phyloP scores from a whole-genome alignment of 2,329 filamentous ascomycete genomes.

The Leptographium wingfieldii region DNA sequence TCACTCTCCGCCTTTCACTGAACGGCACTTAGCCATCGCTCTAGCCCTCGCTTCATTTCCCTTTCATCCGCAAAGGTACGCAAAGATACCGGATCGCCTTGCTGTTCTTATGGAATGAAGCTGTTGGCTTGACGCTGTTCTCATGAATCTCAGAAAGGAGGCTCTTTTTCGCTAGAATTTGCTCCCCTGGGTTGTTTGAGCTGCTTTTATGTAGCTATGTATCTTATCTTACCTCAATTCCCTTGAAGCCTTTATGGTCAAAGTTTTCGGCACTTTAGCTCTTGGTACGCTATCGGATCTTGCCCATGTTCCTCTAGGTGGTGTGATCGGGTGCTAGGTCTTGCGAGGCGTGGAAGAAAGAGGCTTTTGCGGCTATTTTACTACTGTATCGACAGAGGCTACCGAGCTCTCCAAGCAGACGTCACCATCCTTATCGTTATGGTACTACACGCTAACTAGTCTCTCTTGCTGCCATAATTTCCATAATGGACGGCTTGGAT shows the following conservation, averaged over 20 bases:
- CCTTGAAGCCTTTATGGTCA: conserved; percentile 78
- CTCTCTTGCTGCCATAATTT: conserved; percentile 47
- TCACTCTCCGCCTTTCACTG: conserved; percentile 58
- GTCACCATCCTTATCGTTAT: conserved; percentile 52
- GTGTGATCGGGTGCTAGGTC: conserved; percentile 48
- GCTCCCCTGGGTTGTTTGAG: conserved; percentile 66
- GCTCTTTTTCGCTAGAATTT: conserved; percentile 65
- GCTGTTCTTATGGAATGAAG: conserved; percentile 55
- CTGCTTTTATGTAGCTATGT: conserved; percentile 59
- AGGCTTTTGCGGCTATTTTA: conserved; percentile 55
- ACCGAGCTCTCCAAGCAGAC: conserved; percentile 39
- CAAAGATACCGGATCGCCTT: conserved; percentile 44
- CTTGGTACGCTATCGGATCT: conserved; percentile 69
- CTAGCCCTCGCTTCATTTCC: conserved; percentile 49
- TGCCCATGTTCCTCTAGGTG: conserved; percentile 48
- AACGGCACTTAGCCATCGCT: conserved; percentile 60
- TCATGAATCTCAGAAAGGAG: conserved; percentile 49
- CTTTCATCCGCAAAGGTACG: conserved; percentile 33
- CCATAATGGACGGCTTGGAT: conserved; percentile 61
- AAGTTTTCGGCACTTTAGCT: conserved; percentile 63
- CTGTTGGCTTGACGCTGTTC: conserved; percentile 64
- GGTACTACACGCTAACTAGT: conserved; percentile 46
- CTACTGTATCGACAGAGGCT: conserved; percentile 56
- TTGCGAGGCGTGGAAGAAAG: conserved; percentile 48
- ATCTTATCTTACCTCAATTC: conserved; percentile 61